Conservation (phyloP, 208 protist genomes). For the Angomonas ambiguus region DNA sequence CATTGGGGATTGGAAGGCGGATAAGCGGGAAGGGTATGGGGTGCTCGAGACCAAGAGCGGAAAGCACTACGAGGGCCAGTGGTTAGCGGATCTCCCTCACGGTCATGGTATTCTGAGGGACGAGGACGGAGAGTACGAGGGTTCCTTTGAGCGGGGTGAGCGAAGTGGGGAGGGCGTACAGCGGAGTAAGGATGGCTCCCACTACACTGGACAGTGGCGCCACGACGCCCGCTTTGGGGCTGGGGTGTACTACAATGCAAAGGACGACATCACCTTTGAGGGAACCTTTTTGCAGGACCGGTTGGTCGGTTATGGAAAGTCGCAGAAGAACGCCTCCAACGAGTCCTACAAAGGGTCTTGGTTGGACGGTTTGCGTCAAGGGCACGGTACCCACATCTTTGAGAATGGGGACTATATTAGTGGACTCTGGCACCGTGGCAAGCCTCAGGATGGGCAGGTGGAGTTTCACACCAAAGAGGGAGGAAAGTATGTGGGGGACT, state of each 20-base stretch:
- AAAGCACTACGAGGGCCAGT: conserved; percentile 72
- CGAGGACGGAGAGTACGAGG: conserved; percentile 68
- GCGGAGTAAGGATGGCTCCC: conserved; percentile 46
- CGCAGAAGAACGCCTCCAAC: conserved; percentile 12
- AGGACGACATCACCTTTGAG: conserved; percentile 49
- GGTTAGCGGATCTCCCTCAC: conserved; percentile 53
- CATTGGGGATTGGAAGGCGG: conserved; percentile 68
- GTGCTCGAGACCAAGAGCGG: conserved; percentile 16
- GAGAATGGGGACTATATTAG: conserved; percentile 74
- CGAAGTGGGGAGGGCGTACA: conserved; percentile 68
- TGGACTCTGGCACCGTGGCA: conserved; percentile 68
- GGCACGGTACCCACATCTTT: conserved; percentile 62
- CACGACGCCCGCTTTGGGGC: conserved; percentile 52
- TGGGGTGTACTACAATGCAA: conserved; percentile 55
- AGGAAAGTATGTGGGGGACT: conserved; percentile 79
- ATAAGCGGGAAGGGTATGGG: conserved; percentile 66
- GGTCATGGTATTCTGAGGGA: conserved; percentile 63
- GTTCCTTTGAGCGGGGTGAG: conserved; percentile 43
- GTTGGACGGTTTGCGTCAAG: conserved; percentile 78
- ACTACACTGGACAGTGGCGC: conserved; percentile 77
- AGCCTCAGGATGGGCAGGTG: conserved; percentile 57
- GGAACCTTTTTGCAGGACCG: conserved; percentile 75
- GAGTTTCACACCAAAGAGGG: conserved; percentile 44
- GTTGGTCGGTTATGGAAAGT: conserved; percentile 49
- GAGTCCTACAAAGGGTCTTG: conserved; percentile 70